Evolutionary conservation across 2,329 filamentous ascomycete species (phyloP).

Genomic region (Elsinoe necatrix): DNA sequence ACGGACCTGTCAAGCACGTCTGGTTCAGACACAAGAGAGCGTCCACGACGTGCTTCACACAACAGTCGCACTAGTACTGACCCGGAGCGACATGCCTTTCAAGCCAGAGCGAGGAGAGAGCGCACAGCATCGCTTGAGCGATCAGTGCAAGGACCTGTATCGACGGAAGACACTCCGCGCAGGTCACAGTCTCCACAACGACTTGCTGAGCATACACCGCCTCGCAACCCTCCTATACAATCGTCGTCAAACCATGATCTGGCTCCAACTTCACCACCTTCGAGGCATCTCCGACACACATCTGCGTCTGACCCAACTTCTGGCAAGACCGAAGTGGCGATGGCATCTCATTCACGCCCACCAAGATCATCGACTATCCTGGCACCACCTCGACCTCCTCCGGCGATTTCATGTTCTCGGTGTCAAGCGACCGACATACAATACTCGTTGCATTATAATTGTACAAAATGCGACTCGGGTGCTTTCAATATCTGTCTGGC

Average conservation of each 20-base stretch:
- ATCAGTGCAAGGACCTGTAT: not conserved
- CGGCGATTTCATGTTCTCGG: conserved; percentile 62
- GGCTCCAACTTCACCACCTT: not conserved
- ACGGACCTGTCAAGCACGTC: conserved; percentile 49
- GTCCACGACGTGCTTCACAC: conserved; percentile 33
- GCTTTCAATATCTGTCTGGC: conserved; percentile 69
- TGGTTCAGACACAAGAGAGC: conserved; percentile 18
- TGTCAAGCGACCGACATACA: conserved; percentile 68
- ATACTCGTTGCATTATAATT: conserved; percentile 80
- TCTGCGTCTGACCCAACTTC: conserved; percentile 13
- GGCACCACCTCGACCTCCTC: conserved; percentile 41
- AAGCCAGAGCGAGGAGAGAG: not conserved
- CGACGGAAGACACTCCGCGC: not conserved
- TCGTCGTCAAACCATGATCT: not conserved
- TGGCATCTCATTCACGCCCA: not conserved
- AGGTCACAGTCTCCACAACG: not conserved
- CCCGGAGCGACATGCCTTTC: not conserved
- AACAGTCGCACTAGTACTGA: not conserved
- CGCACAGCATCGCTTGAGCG: not conserved
- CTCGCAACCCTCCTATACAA: not conserved
- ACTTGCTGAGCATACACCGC: not conserved
- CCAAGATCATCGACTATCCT: not conserved
- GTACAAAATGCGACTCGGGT: conserved; percentile 59
- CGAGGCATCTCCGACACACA: conserved; percentile 9
- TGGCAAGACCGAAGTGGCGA: not conserved